Evolutionary conservation across 2,329 filamentous ascomycete species (phyloP), one percentile per base, ranked within the genome.

Genomic region (Neophaeococcomyces aloes): DNA sequence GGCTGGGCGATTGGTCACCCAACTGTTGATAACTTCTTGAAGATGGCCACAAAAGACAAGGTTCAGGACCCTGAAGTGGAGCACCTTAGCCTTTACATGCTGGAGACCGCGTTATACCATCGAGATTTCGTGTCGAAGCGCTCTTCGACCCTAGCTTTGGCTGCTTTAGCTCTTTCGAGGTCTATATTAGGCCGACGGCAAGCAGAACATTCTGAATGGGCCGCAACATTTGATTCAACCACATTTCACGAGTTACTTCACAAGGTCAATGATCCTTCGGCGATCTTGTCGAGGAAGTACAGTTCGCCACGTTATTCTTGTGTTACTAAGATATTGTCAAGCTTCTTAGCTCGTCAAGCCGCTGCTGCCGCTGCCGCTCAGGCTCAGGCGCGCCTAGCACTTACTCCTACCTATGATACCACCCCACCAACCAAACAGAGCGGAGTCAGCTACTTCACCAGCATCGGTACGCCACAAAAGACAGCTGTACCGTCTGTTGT

Each of bases 1-100:
- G 86, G 93, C 62, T 98, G 91, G 91, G 79, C 82, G 54, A 84
- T 98, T 54, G 91, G 91, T 44, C 89, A 96, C 67, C 88, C 91
- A 1, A 96, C 91, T 21, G 85, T 95, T 53, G 89, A 96, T 65
- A 85, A 83, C 62, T 98, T 95, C 67, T 75, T 93, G 36, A 84
- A 94, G 60, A 70, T 95, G 49, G 86, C 89, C 49, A 76, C 93
- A 30, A 76, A 84, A 35, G 86, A 94, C 62, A 69, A 69, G 17
- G 65, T 69, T 7, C 85, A 84, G 58, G 86, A 94, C 61, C 74
- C 79, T 18, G 88, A 95, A 65, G 82, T 94, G 17, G 86, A 96
- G 68, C 83, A 94, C 65, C 89, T 98, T 84, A 81, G 88, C 14
- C 75, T 84, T 50, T 98, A 96, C 70, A 83, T 98, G 50, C 82